Conservation (phyloP, 345 rosid genomes). For the Eucalyptus sideroxylon region DNA sequence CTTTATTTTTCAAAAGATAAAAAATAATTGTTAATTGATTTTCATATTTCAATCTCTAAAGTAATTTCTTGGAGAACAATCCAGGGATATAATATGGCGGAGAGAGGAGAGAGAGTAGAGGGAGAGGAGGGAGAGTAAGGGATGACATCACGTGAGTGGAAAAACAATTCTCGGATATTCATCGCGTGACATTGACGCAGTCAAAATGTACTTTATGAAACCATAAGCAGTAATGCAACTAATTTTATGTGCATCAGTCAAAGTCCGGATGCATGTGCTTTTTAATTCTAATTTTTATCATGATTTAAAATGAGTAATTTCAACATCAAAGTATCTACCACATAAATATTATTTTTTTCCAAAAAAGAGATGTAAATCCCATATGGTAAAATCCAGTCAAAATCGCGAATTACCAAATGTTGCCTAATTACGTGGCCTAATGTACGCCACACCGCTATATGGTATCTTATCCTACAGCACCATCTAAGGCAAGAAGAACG, state of each 20-base stretch:
- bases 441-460: too few species aligned
- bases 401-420: background rate
- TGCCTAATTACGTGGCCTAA: background rate
- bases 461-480: background rate
- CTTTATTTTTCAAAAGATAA: background rate
- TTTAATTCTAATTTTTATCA: background rate
- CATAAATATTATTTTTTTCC: background rate
- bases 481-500: background rate
- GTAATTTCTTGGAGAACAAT: background rate
- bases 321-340: background rate
- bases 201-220: background rate
- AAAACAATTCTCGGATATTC: background rate
- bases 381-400: background rate
- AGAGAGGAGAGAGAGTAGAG: background rate
- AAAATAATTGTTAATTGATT: background rate
- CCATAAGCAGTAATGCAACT: background rate
- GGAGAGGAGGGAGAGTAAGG: background rate
- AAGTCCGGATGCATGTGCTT: background rate
- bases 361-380: background rate
- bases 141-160: background rate
- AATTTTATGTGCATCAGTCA: background rate
- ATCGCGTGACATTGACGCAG: background rate
- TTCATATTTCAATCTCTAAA: background rate
- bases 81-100: background rate
- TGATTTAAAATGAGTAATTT: background rate